phyloP scores from a whole-genome alignment of 2,329 filamentous ascomycete genomes.

The Epichloe festucae region DNA sequence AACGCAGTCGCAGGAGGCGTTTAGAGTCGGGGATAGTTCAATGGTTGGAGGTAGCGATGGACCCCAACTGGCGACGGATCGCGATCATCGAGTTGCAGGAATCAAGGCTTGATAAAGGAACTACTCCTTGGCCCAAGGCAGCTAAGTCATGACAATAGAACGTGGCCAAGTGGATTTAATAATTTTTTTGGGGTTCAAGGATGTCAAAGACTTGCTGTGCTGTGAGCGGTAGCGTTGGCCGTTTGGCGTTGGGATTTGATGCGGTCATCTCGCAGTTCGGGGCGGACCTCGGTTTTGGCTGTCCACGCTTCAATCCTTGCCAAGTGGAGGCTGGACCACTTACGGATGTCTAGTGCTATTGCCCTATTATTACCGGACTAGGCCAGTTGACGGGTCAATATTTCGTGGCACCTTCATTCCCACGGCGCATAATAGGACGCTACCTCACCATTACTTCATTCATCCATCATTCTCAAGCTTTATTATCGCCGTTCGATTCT shows the following conservation, averaged over 20 bases:
- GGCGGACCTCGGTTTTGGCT: too few species aligned
- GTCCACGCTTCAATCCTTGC: too few species aligned
- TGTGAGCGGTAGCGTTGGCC: neutral
- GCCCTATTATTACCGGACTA: too few species aligned
- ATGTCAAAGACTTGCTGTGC: neutral
- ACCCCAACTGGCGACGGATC: neutral
- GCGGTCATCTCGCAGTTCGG: neutral
- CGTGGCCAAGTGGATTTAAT: neutral
- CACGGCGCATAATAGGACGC: too few species aligned
- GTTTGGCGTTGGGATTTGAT: neutral
- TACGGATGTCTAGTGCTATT: too few species aligned
- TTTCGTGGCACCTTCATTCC: too few species aligned
- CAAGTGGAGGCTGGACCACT: too few species aligned
- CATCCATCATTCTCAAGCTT: too few species aligned
- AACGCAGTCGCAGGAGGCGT: neutral
- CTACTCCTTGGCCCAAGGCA: neutral
- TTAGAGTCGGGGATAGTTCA: neutral
- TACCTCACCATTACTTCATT: too few species aligned
- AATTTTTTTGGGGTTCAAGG: neutral
- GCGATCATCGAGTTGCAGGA: constrained; percentile 1
- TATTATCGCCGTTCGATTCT: too few species aligned
- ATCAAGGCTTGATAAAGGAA: neutral
- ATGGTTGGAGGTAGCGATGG: neutral
- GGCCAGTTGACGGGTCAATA: too few species aligned
- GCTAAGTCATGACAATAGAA: neutral